Evolutionary conservation across 257 asterid species (phyloP), one percentile per base, ranked within the genome.

Genomic region (Petunia axillaris): DNA sequence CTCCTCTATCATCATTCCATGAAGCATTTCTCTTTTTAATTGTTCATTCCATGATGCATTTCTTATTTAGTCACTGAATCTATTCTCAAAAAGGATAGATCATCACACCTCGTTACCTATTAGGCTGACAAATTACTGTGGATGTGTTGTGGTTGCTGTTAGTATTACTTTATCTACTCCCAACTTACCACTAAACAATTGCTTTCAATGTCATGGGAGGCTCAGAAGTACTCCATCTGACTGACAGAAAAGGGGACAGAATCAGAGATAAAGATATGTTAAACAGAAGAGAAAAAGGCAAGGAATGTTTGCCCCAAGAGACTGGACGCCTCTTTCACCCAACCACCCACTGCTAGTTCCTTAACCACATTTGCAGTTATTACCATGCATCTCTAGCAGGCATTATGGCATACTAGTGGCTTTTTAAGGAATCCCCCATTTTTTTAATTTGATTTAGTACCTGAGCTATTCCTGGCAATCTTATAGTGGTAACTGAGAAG

Each of bases 251-350:
- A 50, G 55, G 55, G 10, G 55, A 8, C 55, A 2, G 13, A 50
- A 50, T 2, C 55, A 50, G 14, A 50, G 10, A 50, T 50, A 50
- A 50, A 50, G 55, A 50, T 50, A 50, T 50, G 55, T 50, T 9
- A 50, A 50, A 50, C 64, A 40, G 38, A 40, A 66, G 74, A 66
- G 75, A 66, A 50, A 43, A 50, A 43, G 71, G 48, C 73, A 66
- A 66, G 74, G n/a, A 40, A 40, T 39, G 74, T 65, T 65, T 65
- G 74, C 13, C 74, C 14, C 2, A 40, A 40, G 13, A 15, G 35
- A 40, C 48, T 66, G 53, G 14, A 66, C 0, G 1, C 9, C 14
- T 64, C 8, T 64, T 41, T 66, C 35, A 4, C 59, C 60, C 44
- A 46, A 48, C 16, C 58, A 71, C 60, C 77, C 1, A 71, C 44